Evolutionary conservation across 2,329 filamentous ascomycete genomes (phyloP).

Genomic region (Fusarium longipes): DNA sequence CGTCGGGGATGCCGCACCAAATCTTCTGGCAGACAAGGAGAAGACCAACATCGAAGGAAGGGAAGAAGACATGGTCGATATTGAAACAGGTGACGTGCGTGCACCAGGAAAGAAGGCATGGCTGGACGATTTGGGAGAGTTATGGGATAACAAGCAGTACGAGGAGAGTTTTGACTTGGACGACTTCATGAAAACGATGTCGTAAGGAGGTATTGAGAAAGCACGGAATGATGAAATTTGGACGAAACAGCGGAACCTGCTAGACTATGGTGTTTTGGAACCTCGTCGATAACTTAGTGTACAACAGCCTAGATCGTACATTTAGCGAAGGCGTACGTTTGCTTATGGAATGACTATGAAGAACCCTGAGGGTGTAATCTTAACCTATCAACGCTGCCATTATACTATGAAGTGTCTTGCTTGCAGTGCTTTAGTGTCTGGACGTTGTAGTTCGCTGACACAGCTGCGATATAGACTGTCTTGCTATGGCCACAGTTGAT

Average conservation of each 20-base stretch:
- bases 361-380: background rate
- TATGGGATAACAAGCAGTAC: conserved; percentile 98
- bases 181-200: conserved; percentile 95
- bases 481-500: too few relatives aligned
- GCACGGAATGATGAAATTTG: conserved; percentile 15
- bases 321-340: conserved; percentile 47
- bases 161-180: conserved; percentile 98
- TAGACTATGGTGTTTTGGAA: conserved; percentile 40
- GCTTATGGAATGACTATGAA: conserved; percentile 39
- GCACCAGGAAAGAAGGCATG: conserved; percentile 97
- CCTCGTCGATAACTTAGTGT: conserved; percentile 39
- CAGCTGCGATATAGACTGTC: too few relatives aligned
- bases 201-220: conserved; percentile 52
- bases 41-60: conserved; percentile 69
- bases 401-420: background rate
- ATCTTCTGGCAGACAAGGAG: conserved; percentile 70
- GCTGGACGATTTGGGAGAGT: conserved; percentile 91
- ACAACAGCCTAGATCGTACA: conserved; percentile 43
- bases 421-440: background rate
- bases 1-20: conserved; percentile 80
- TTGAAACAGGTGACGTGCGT: conserved; percentile 91
- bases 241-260: conserved; percentile 20
- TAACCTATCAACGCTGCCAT: background rate
- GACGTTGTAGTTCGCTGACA: too few relatives aligned
- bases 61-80: conserved; percentile 90